Evolutionary conservation across 805 yeast genomes (phyloP), one percentile per base, ranked within the genome.

Genomic region (Hanseniaspora guilliermondii): DNA sequence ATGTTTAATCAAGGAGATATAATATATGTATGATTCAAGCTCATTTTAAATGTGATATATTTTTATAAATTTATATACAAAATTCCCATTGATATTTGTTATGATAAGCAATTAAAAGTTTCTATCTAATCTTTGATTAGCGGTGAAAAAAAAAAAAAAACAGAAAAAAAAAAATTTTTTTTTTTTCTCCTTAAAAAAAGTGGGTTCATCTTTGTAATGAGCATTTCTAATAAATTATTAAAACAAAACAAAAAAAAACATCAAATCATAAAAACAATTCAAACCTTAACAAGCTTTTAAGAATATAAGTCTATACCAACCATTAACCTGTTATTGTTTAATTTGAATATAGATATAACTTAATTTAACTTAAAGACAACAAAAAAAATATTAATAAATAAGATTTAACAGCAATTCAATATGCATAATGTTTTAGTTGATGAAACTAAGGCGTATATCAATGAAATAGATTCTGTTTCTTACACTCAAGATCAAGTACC

Each of bases 1-100:
- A 61, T 82, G 86, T 48, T 73, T 74, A 11, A 17, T 52, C 2
- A 44, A 44, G 22, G 30, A 44, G 7, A 19, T 50, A 3, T 42
- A 27, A 35, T 41, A 4, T 36, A 5, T 16, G 9, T 36, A 16
- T 16, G 11, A 7, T 36, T 6, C 11, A n/a, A 7, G 2, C 12
- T 5, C 4, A 8, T 22, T 19, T n/a, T 11, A 7, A 1, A 30
- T n/a, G n/a, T n/a, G 14, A 30, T 30, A 11, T 9, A 11, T 2
- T 3, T 30, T 3, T 30, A 11, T 11, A 30, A 30, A 6, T 2
- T 30, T 30, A 14, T n/a, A 30, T 30, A 30, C 9, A 25, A 30
- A 30, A 9, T 30, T 12, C 14, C 33, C 9, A 11, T 11, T 9
- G 33, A 30, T 11, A 9, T n/a, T n/a, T 30, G 14, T 11, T 11